Evolutionary conservation across 345 rosid genomes (phyloP), one percentile per base, ranked within the genome.

Genomic region (Murraya koenigii): DNA sequence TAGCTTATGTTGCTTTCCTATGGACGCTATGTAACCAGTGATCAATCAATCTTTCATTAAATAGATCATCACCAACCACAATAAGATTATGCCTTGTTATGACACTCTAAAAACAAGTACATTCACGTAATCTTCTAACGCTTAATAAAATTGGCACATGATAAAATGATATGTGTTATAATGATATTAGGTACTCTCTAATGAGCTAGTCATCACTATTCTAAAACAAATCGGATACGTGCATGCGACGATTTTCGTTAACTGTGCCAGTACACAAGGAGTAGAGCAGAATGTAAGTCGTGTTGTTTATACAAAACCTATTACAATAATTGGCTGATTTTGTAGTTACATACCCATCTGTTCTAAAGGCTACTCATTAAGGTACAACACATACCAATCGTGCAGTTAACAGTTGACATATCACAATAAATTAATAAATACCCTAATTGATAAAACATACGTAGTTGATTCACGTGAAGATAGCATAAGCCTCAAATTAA

Each of bases 391-490:
- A 2, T 20, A 66, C 23, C 26, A 22, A 66, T 36, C 44, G 4
- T 3, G 44, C 26, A 38, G 54, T 23, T 39, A 66, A 36, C 56
- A 25, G n/a, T 23, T 68, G 54, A 44, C 33, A 11, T 41, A 44
- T 15, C 2, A 44, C 20, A 44, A 4, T 14, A 25, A 44, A 26
- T 2, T 44, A 44, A 39, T 10, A 20, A 64, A 64, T 32, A 32
- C 39, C 41, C 33, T 17, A 63, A 8, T 32, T 17, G 38, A 15
- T 8, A 14, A 63, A 9, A 19, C 23, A 8, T 2, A 25, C 19
- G 20, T 8, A 28, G 60, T 69, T 47, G 59, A 72, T 56, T 56
- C 65, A 14, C 75, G 15, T 72, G 75, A 72, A 71, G 20, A 5
- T 28, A 20, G 0, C 15, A n/a, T 8, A 7, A 15, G 66, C 38